These are phyloP conservation scores for Trypanosomatidae sp. DNA, from an alignment of 208 protist genomes.

Conservation along the genomic window DNA sequence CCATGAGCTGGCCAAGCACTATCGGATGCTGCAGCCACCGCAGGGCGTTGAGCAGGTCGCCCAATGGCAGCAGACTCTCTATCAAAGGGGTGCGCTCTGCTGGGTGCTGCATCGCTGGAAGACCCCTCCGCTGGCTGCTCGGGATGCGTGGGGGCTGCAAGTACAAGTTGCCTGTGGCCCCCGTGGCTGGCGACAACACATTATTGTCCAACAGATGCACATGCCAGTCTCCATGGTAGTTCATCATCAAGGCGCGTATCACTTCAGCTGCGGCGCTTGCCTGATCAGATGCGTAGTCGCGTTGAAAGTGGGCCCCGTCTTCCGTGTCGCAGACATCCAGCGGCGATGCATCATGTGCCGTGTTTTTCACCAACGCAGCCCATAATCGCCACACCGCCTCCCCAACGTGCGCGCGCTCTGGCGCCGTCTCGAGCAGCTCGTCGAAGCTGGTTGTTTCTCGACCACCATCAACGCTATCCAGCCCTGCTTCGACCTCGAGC, in stretches of 20 bases:
- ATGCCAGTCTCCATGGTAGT: constrained; percentile 14
- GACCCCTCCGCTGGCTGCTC: not conserved
- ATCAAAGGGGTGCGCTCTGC: not conserved
- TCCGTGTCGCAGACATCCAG: no score
- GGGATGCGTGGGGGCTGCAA: not conserved
- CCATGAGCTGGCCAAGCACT: constrained; percentile 1
- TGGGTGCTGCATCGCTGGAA: not conserved
- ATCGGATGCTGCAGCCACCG: constrained; percentile 9
- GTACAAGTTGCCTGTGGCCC: not conserved
- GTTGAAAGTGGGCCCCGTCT: not conserved
- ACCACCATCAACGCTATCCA: not conserved
- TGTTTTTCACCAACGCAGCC: not conserved
- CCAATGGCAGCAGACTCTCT: not conserved
- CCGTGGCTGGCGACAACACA: not conserved
- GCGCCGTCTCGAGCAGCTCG: constrained; percentile 20
- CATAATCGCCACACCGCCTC: constrained; percentile 17
- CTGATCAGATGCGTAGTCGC: not conserved
- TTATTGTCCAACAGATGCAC: not conserved
- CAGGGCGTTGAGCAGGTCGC: not conserved
- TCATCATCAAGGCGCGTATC: constrained; percentile 1
- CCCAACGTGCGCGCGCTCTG: constrained; percentile 16
- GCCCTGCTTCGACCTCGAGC: not conserved
- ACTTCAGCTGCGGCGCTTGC: not conserved
- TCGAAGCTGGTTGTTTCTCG: not conserved
- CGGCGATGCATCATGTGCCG: not conserved